Percentiles rank a stretch among this genome's conserved stretches.
Conservation (phyloP, 805 yeast species). For the Candida vartiovaarae region DNA sequence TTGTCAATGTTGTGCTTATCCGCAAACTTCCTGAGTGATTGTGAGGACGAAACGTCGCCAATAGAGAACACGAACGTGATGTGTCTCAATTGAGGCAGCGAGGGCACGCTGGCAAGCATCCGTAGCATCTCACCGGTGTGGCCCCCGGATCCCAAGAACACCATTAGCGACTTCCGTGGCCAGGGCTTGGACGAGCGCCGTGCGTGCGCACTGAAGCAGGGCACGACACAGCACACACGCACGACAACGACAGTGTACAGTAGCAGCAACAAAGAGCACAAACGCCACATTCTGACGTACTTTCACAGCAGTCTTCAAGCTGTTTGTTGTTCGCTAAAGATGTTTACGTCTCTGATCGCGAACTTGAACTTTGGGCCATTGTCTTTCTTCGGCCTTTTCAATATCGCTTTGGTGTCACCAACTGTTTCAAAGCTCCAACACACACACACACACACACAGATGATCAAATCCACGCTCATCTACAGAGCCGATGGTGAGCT, state of each 20-base stretch:
- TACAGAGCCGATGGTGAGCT: conserved; percentile 54
- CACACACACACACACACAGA: neutral
- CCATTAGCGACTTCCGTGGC: conserved; percentile 16
- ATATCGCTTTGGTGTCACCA: neutral
- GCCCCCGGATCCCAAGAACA: conserved; percentile 88
- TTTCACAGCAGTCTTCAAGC: no score
- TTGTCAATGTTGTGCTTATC: conserved; percentile 10
- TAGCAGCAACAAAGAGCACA: conserved; percentile 2
- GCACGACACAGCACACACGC: conserved; percentile 11
- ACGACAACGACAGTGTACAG: conserved; percentile 5
- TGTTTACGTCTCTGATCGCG: no score
- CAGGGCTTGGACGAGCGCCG: neutral
- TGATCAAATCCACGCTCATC: conserved; percentile 64
- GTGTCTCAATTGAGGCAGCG: conserved; percentile 3
- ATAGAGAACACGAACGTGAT: conserved; percentile 35
- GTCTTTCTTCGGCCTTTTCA: no score
- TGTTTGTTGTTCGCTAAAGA: no score
- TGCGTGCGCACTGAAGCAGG: conserved; percentile 6
- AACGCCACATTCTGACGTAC: conserved; percentile 4
- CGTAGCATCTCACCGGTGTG: conserved; percentile 96
- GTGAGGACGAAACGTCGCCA: conserved; percentile 44
- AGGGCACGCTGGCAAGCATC: conserved; percentile 36
- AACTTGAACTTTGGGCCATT: no score
- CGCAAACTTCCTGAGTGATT: conserved; percentile 19
- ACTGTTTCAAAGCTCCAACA: neutral